These are phyloP conservation scores for Globisporangium camurandrum DNA, from an alignment of 352 stramenopile species.

Conservation along the genomic window DNA sequence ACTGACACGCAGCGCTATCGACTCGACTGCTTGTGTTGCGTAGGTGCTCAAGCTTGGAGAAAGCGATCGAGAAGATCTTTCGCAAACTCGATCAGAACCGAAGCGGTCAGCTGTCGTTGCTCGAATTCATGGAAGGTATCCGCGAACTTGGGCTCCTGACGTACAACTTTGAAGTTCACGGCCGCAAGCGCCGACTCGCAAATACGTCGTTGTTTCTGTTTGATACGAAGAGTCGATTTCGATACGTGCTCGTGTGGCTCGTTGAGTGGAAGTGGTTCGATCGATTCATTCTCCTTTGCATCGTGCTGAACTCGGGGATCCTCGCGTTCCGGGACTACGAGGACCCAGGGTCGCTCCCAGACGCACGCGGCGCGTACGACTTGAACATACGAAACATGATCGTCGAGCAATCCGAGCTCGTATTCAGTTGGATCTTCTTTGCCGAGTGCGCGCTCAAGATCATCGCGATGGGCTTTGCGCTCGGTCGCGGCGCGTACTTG, in stretches of 20 bases:
- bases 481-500: slow-evolving; percentile 52
- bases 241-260: slow-evolving; percentile 30
- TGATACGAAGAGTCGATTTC: slow-evolving; percentile 22
- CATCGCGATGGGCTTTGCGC: slow-evolving; percentile 57
- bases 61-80: slow-evolving; percentile 30
- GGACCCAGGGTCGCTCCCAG: slow-evolving; percentile 24
- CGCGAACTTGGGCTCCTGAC: slow-evolving; percentile 30
- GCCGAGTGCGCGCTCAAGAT: slow-evolving; percentile 77
- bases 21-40: background rate
- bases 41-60: slow-evolving; percentile 10
- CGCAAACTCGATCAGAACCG: slow-evolving; percentile 28
- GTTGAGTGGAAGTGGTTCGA: slow-evolving; percentile 70
- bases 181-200: slow-evolving; percentile 29
- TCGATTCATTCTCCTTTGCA: slow-evolving; percentile 60
- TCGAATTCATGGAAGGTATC: slow-evolving; percentile 37
- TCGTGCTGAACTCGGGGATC: slow-evolving; percentile 59
- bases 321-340: slow-evolving; percentile 53
- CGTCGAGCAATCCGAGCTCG: slow-evolving; percentile 26
- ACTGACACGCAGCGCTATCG: too few species aligned
- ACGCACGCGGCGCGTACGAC: slow-evolving; percentile 15
- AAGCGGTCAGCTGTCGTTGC: slow-evolving; percentile 27
- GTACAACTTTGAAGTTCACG: slow-evolving; percentile 43
- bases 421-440: slow-evolving; percentile 62
- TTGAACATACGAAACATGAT: slow-evolving; percentile 25
- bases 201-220: slow-evolving; percentile 33